Conservation (phyloP, 2,329 filamentous ascomycete species). For the Cytospora piceae region DNA sequence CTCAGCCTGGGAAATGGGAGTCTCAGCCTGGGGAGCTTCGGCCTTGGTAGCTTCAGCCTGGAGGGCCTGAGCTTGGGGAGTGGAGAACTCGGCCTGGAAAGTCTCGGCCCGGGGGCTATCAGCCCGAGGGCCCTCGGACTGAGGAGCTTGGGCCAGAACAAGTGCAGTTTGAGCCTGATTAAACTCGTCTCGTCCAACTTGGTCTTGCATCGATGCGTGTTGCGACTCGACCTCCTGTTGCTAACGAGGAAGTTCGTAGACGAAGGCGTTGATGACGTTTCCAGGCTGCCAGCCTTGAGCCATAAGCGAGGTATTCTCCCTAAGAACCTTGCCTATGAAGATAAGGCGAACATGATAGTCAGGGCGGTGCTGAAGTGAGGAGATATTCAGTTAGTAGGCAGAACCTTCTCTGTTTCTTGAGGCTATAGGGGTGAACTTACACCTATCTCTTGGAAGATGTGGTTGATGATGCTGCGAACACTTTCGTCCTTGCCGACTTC, state of each 20-base stretch:
- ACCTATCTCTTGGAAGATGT: constrained; percentile 64
- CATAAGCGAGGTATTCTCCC: constrained; percentile 66
- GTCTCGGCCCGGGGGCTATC: no score
- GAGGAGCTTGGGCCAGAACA: not conserved
- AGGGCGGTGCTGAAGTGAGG: constrained; percentile 6
- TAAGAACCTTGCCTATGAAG: constrained; percentile 81
- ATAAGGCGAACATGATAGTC: constrained; percentile 62
- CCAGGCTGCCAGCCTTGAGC: constrained; percentile 77
- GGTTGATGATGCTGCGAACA: constrained; percentile 66
- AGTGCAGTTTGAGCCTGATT: not conserved
- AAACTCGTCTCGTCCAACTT: not conserved
- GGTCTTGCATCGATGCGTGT: not conserved
- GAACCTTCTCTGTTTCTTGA: not conserved
- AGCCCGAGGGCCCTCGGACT: no score
- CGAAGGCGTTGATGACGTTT: constrained; percentile 76
- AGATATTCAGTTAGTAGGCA: constrained; percentile 6
- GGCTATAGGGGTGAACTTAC: constrained; percentile 50
- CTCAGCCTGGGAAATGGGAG: no score
- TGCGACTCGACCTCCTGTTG: constrained; percentile 3
- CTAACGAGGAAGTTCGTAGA: constrained; percentile 50
- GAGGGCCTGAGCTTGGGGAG: no score
- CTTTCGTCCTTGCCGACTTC: constrained; percentile 61
- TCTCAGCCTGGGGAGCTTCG: not conserved
- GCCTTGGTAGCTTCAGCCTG: not conserved
- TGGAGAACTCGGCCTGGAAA: no score